Evolutionary conservation across 257 asterid species (phyloP).

Genomic region (Buddleja alternifolia): DNA sequence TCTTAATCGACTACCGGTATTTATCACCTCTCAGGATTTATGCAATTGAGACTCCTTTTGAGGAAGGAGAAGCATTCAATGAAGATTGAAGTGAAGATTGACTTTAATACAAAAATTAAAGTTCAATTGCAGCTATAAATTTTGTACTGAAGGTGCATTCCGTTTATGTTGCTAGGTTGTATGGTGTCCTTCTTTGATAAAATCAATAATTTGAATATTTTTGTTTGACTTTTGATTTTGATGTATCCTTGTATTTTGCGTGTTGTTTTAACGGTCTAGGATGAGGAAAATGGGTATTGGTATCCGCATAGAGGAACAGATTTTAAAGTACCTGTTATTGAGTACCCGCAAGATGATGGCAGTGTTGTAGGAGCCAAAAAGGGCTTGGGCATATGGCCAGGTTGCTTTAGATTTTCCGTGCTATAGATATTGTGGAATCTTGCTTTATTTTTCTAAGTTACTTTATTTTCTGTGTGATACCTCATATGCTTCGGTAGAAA

Average conservation of each 20-base stretch:
- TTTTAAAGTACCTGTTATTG: constrained; percentile 70
- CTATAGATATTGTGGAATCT: constrained; percentile 5
- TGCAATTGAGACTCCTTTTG: constrained; percentile 87
- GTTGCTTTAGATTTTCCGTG: constrained; percentile 42
- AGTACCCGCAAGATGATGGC: constrained; percentile 54
- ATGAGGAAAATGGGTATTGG: constrained; percentile 87
- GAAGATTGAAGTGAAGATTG: constrained; percentile 75
- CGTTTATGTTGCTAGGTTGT: constrained; percentile 24
- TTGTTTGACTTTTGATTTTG: neutral
- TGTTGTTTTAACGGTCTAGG: constrained; percentile 52
- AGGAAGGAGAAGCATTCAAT: constrained; percentile 58
- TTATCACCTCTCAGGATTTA: constrained; percentile 65
- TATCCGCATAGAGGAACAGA: constrained; percentile 91
- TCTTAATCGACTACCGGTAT: constrained; percentile 20
- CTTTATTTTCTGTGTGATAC: constrained; percentile 12
- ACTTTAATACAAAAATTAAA: constrained; percentile 53
- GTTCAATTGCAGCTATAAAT: constrained; percentile 79
- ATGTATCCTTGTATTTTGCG: constrained; percentile 14
- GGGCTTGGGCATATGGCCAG: constrained; percentile 60
- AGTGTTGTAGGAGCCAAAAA: constrained; percentile 52
- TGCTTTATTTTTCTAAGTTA: neutral
- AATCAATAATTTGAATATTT: constrained; percentile 22
- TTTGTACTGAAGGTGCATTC: constrained; percentile 83
- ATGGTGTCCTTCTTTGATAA: constrained; percentile 22
- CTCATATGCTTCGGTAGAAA: constrained; percentile 8